These are phyloP conservation scores for Eutypa lata DNA, from an alignment of 2,329 filamentous ascomycete species.

Conservation along the genomic window DNA sequence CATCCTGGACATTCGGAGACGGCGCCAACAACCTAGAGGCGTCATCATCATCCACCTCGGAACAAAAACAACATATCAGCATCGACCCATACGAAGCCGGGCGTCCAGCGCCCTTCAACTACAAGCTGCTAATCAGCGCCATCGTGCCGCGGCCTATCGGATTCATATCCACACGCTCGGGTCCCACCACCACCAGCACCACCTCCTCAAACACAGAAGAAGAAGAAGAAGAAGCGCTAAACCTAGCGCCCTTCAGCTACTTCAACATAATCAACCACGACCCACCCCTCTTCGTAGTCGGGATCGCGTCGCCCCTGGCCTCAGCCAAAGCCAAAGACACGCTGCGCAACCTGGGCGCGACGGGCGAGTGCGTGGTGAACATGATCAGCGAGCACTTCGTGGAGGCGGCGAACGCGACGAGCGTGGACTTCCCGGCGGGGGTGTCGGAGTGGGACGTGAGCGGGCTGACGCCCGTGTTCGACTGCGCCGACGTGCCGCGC, in stretches of 20 bases:
- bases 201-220: too few species aligned
- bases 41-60: slow-evolving; percentile 27
- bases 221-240: slow-evolving; percentile 38
- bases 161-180: slow-evolving; percentile 51
- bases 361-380: slow-evolving; percentile 78
- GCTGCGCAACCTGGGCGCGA: slow-evolving; percentile 68
- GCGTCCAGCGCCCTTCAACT: slow-evolving; percentile 69
- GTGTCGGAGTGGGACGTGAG: slow-evolving; percentile 75
- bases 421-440: slow-evolving; percentile 74
- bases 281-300: slow-evolving; percentile 74
- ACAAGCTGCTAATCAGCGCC: slow-evolving; percentile 85
- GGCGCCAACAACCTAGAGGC: slow-evolving; percentile 56
- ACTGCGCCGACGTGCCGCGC: slow-evolving; percentile 59
- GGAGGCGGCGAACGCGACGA: slow-evolving; percentile 82
- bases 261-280: slow-evolving; percentile 82
- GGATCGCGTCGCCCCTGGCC: slow-evolving; percentile 42
- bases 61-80: slow-evolving; percentile 56
- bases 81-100: slow-evolving; percentile 79
- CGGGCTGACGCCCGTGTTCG: slow-evolving; percentile 68
- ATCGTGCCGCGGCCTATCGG: slow-evolving; percentile 81
- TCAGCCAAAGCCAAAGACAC: slow-evolving; percentile 69
- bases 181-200: slow-evolving; percentile 64
- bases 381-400: slow-evolving; percentile 81
- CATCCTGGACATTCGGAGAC: slow-evolving; percentile 62
- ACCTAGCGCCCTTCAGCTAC: slow-evolving; percentile 86